phyloP scores from a whole-genome alignment of 352 stramenopile genomes.

The Globisporangium canariense region DNA sequence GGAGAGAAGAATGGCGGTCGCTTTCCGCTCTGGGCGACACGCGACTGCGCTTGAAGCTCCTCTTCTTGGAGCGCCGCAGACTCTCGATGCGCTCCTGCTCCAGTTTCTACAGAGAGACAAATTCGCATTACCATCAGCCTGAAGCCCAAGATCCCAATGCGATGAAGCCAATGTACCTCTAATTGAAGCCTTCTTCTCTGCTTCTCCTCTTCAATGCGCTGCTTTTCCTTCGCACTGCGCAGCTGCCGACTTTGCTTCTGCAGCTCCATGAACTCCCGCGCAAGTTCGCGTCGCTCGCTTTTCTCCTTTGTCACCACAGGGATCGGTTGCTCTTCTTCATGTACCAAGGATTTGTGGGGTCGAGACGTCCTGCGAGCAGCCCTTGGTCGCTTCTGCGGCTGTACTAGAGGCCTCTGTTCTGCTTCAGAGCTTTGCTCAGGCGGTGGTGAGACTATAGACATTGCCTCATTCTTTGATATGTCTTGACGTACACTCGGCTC shows the following conservation, averaged over 20 bases:
- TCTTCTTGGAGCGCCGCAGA: slow-evolving; percentile 13
- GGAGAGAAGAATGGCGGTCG: not conserved
- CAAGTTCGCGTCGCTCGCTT: slow-evolving; percentile 45
- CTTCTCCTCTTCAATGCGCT: slow-evolving; percentile 35
- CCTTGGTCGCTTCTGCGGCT: not conserved
- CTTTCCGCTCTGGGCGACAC: not conserved
- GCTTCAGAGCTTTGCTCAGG: not conserved
- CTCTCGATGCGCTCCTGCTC: slow-evolving; percentile 22
- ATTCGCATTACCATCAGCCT: too few species aligned
- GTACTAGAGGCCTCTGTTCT: not conserved
- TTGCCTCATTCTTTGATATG: not conserved
- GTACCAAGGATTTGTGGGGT: not conserved
- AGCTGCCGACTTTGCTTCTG: slow-evolving; percentile 51
- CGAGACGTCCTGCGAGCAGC: not conserved
- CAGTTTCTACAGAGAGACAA: slow-evolving; percentile 15
- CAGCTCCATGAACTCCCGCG: slow-evolving; percentile 63
- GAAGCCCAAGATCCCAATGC: too few species aligned
- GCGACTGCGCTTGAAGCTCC: slow-evolving; percentile 7
- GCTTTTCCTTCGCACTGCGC: slow-evolving; percentile 28
- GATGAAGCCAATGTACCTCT: slow-evolving; percentile 26
- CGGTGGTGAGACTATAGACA: too few species aligned
- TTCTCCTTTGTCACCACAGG: slow-evolving; percentile 23
- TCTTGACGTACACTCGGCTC: not conserved
- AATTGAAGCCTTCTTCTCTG: slow-evolving; percentile 44
- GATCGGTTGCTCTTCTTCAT: slow-evolving; percentile 1